Base-by-base conservation (phyloP, 2,329 filamentous ascomycete genomes). In the Botrytis galanthina region DNA sequence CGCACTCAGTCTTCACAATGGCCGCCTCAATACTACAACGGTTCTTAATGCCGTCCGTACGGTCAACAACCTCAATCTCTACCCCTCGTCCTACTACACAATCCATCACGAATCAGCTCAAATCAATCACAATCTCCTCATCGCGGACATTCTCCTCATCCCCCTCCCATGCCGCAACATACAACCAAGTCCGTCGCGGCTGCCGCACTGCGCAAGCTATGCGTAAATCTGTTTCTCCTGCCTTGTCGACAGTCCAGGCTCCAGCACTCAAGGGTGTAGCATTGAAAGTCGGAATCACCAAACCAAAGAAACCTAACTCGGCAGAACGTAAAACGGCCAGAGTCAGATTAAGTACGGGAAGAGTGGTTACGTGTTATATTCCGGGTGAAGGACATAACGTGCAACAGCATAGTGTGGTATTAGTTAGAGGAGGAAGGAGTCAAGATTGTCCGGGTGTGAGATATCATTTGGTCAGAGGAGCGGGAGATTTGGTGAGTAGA, bases 401-500 rank as follows among this genome's bases (percentile, higher is more conserved):
- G 77, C 95, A 98, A 87, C 96, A 98, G 87, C 97, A 99, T 86
- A 97, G 93, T 79, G 96, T 99, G 64, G 96, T 99, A 73, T 86
- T 98, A 77, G 95, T 99, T n/a, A 88, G 96, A 77, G 96, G 96
- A 74, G 96, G 96, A 3, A 88, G 96, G 82, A 91, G 90, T 77
- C 96, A 98, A 88, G 96, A 99, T 90, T 99, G 96, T 85, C 96
- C 96, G 75, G 96, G 96, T 91, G 96, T 99, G 84, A 91, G 95
- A 81, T 99, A 99, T 83, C 94, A 97, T 83, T 85, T 98, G 80
- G 93, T 99, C 60, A 87, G 96, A 81, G 96, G 96, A 46, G 93
- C 95, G 32, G 85, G 97, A 84, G 96, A 99, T 88, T 83, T 99
- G 89, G 95, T 97, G 86, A 80, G 92, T 88, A n/a, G 29, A 35